These are phyloP conservation scores for Moricandia moricandioides DNA, from an alignment of 345 rosid species.

Conservation along the genomic window DNA sequence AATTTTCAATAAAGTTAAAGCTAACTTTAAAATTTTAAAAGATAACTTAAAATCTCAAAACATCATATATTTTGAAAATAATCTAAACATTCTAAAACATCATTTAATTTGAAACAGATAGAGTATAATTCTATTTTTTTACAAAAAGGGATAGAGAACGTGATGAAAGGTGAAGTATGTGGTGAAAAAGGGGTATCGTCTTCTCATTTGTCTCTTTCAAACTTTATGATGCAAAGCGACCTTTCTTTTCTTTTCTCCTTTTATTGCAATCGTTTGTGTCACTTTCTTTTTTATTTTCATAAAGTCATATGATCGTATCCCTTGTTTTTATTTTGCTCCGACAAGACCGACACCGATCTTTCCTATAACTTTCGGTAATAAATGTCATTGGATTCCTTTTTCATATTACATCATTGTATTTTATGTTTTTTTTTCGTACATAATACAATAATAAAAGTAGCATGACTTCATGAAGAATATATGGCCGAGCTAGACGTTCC, in stretches of 20 bases:
- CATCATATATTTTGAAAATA: too few relatives aligned
- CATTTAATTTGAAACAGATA: too few relatives aligned
- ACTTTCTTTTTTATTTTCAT: slow-evolving; percentile 24
- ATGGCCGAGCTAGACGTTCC: slow-evolving; percentile 2
- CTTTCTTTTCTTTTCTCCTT: slow-evolving; percentile 6
- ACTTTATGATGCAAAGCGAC: slow-evolving; percentile 45
- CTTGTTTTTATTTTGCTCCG: slow-evolving; percentile 27
- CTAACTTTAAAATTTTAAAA: too few relatives aligned
- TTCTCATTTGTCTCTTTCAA: slow-evolving; percentile 52
- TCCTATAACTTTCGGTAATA: slow-evolving; percentile 28
- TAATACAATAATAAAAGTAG: background rate
- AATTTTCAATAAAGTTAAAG: too few relatives aligned
- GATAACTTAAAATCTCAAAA: too few relatives aligned
- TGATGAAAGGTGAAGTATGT: slow-evolving; percentile 43
- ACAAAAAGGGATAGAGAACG: slow-evolving; percentile 28
- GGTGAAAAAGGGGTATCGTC: slow-evolving; percentile 49
- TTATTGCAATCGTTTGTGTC: slow-evolving; percentile 21
- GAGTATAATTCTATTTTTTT: too few relatives aligned
- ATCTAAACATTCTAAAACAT: too few relatives aligned
- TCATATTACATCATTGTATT: slow-evolving; percentile 18
- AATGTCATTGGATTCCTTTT: slow-evolving; percentile 33
- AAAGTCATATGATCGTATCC: slow-evolving; percentile 31
- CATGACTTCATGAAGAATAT: background rate
- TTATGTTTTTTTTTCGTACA: background rate
- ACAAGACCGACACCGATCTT: slow-evolving; percentile 35